phyloP scores from a whole-genome alignment of 345 rosid genomes.

The Corymbia maculata region DNA sequence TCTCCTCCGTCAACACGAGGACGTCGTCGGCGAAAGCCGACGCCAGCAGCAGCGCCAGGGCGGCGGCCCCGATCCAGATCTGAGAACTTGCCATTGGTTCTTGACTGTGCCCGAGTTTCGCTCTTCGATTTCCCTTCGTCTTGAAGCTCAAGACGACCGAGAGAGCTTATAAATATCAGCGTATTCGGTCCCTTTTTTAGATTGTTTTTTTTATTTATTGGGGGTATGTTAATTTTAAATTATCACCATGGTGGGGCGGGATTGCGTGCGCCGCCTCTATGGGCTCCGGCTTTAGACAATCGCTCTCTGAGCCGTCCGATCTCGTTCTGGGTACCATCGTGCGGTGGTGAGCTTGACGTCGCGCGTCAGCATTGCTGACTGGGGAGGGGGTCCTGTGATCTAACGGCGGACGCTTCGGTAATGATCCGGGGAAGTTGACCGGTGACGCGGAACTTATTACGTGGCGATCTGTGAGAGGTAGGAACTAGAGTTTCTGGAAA shows the following conservation, averaged over 20 bases:
- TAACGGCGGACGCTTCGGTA: neutral
- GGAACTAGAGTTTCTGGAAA: neutral
- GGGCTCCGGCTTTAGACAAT: neutral
- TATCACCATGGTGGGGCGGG: neutral
- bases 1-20: constrained; percentile 74
- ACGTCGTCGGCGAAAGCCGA: constrained; percentile 80
- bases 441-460: neutral
- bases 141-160: neutral
- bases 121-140: neutral
- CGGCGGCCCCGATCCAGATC: constrained; percentile 57
- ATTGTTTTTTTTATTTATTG: neutral
- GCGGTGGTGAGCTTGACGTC: neutral
- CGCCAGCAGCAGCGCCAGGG: constrained; percentile 33
- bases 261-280: neutral
- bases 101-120: neutral
- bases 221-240: neutral
- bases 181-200: neutral
- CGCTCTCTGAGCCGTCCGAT: neutral
- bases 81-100: constrained; percentile 39
- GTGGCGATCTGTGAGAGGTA: constrained; percentile 1
- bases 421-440: neutral
- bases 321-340: neutral
- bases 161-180: neutral
- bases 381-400: neutral
- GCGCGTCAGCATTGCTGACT: neutral